Conservation (phyloP, 306 rosid genomes). For the Aeschynomene evenia region DNA sequence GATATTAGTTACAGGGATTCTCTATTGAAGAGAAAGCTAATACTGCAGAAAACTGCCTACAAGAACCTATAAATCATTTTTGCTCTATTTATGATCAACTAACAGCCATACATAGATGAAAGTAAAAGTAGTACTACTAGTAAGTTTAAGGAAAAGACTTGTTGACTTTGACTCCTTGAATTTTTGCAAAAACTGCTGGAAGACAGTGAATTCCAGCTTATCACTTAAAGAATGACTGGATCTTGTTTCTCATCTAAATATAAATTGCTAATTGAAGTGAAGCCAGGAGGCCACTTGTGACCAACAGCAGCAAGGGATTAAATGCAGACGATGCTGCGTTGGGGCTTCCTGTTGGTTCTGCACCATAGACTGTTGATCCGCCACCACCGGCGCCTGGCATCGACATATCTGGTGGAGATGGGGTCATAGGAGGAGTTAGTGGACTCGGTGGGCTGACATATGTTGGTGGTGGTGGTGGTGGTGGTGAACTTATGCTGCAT, state of each 20-base stretch:
- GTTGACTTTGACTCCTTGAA: conserved; percentile 40
- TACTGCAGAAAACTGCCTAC: conserved; percentile 52
- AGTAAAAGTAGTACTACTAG: conserved; percentile 27
- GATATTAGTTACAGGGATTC: conserved; percentile 29
- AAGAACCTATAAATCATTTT: conserved; percentile 47
- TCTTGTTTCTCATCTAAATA: conserved; percentile 40
- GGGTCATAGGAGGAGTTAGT: conserved; percentile 24
- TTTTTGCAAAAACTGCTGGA: conserved; percentile 47
- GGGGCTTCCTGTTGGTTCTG: conserved; percentile 70
- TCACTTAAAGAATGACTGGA: conserved; percentile 40
- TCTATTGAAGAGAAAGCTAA: conserved; percentile 45
- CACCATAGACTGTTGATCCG: conserved; percentile 57
- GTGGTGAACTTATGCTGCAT: conserved; percentile 54
- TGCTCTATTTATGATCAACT: conserved; percentile 49
- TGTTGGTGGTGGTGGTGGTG: conserved; percentile 25
- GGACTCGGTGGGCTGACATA: conserved; percentile 39
- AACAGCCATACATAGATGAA: conserved; percentile 41
- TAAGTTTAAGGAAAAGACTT: conserved; percentile 38
- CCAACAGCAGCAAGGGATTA: conserved; percentile 37
- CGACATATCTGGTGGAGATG: conserved; percentile 41
- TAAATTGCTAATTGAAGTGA: conserved; percentile 45
- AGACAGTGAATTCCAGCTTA: conserved; percentile 47
- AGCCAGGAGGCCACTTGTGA: conserved; percentile 45
- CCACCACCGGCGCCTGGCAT: conserved; percentile 53
- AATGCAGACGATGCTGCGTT: conserved; percentile 50